Conservation (phyloP, 176 grass and related monocot genomes). For the Pharus latifolius region DNA sequence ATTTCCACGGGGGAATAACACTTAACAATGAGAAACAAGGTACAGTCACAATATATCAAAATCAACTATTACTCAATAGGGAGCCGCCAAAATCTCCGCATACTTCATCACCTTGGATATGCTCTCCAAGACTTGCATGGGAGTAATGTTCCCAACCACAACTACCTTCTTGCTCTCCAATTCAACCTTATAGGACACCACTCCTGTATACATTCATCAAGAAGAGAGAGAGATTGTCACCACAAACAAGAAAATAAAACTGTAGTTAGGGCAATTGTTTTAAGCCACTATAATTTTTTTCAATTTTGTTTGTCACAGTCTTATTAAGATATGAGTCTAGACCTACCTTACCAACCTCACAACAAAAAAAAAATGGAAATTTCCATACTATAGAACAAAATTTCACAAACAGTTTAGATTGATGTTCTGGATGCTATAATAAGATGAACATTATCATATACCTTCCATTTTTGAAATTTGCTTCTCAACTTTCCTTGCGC, state of each 20-base stretch:
- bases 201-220: constrained; percentile 29
- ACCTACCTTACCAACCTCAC: too few species aligned
- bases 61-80: background rate
- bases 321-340: too few species aligned
- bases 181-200: constrained; percentile 60
- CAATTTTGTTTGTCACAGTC: background rate
- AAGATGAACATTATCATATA: constrained; percentile 1
- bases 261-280: too few species aligned
- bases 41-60: background rate
- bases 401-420: too few species aligned
- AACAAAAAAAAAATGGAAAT: too few species aligned
- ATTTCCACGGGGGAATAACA: background rate
- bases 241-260: background rate
- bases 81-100: constrained; percentile 42
- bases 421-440: background rate
- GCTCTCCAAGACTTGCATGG: constrained; percentile 52
- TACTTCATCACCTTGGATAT: constrained; percentile 72
- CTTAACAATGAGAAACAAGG: too few species aligned
- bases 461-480: constrained; percentile 89
- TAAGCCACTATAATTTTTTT: too few species aligned
- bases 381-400: too few species aligned
- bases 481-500: constrained; percentile 84
- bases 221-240: background rate
- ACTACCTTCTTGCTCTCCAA: constrained; percentile 72
- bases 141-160: constrained; percentile 53